A percentile compares a stretch with the other conserved stretches of the same genome.
Conservation (phyloP, 805 yeast genomes). For the Starmerella apis region DNA sequence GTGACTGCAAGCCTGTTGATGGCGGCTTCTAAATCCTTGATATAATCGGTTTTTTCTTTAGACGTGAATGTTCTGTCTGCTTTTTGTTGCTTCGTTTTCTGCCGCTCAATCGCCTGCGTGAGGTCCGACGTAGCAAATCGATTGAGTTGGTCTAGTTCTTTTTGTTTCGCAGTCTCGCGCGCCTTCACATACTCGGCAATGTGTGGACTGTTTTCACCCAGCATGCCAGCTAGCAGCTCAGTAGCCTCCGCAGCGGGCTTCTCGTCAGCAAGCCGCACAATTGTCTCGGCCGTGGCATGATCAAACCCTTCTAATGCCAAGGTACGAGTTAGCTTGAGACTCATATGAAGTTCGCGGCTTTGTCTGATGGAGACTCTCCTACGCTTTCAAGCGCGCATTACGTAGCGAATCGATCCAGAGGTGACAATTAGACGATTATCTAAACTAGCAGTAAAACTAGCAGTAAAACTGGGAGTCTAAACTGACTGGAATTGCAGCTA, state of each 20-base stretch:
- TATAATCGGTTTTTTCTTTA: conserved; percentile 41
- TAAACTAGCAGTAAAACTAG: too few relatives aligned
- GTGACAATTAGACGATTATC: not conserved
- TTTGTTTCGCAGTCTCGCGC: conserved; percentile 7
- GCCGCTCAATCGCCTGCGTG: conserved; percentile 4
- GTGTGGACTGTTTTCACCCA: conserved; percentile 14
- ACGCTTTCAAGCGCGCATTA: not conserved
- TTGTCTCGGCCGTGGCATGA: conserved; percentile 23
- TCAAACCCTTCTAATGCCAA: conserved; percentile 24
- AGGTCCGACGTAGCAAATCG: not conserved
- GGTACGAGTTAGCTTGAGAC: conserved; percentile 11
- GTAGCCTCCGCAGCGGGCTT: conserved; percentile 21
- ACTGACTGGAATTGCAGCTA: too few relatives aligned
- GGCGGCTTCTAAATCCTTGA: conserved; percentile 58
- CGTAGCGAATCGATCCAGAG: not conserved
- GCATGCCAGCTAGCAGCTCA: conserved; percentile 19
- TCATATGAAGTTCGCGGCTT: not conserved
- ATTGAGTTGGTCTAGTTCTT: not conserved
- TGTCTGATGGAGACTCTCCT: too few relatives aligned
- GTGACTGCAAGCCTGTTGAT: conserved; percentile 43
- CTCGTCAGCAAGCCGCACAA: conserved; percentile 18
- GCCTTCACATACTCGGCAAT: conserved; percentile 16
- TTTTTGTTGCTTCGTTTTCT: not conserved
- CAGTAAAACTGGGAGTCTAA: too few relatives aligned
- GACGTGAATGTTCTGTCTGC: conserved; percentile 9